These are phyloP conservation scores for Vitis hybrid DNA, from an alignment of 177 flowering plant genomes.

Conservation along the genomic window DNA sequence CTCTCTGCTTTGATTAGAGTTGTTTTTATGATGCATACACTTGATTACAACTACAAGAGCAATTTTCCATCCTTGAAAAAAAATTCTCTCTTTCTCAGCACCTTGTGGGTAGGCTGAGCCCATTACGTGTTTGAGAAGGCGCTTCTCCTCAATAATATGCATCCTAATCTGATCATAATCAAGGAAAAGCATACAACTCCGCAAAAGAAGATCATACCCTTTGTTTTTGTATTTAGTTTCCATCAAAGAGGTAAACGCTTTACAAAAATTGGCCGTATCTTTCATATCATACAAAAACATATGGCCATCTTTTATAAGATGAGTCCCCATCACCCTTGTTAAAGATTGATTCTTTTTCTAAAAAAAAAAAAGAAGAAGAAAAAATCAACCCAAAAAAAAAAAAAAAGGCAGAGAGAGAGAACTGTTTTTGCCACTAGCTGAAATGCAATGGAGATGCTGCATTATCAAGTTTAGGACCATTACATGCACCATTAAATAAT, in stretches of 20 bases:
- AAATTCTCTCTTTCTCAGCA: neutral
- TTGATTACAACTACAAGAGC: neutral
- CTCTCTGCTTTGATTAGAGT: neutral
- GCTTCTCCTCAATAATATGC: neutral
- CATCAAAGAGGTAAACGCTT: neutral
- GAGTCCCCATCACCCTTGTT: slow-evolving; percentile 1
- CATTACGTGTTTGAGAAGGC: slow-evolving; percentile 2
- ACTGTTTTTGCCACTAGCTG: slow-evolving; percentile 13
- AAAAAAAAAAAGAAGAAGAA: no score
- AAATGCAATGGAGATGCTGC: slow-evolving; percentile 17
- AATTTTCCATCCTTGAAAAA: neutral
- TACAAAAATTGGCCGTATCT: neutral
- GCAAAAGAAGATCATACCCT: no score
- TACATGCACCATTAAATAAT: slow-evolving; percentile 15
- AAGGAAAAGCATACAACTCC: neutral
- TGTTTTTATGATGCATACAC: neutral
- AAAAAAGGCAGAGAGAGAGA: neutral
- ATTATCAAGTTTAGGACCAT: slow-evolving; percentile 20
- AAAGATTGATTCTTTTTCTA: slow-evolving; percentile 1
- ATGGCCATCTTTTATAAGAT: neutral
- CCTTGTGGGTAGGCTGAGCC: neutral
- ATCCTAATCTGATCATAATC: slow-evolving; percentile 1
- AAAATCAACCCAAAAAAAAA: no score
- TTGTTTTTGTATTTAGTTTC: neutral
- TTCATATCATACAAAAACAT: neutral